phyloP scores from a whole-genome alignment of 2,329 filamentous ascomycete species.

The Fusarium praegraminearum region DNA sequence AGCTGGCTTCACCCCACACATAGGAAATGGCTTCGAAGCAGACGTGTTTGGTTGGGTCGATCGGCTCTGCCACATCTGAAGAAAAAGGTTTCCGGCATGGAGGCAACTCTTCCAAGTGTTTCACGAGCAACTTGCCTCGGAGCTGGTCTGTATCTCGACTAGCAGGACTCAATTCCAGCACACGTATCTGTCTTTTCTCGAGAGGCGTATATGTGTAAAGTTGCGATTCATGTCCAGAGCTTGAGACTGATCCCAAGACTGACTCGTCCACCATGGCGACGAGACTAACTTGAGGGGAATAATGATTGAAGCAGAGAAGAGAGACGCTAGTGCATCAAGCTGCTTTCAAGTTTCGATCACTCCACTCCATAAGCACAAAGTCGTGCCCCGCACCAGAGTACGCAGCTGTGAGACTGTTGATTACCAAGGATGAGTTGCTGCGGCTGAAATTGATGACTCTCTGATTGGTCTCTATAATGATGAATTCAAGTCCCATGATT shows the following conservation, averaged over 20 bases:
- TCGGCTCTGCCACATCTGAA: neutral
- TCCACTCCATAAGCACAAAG: neutral
- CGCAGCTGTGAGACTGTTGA: too few species aligned
- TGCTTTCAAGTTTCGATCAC: neutral
- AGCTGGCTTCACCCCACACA: slow-evolving; percentile 11
- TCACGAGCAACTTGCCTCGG: neutral
- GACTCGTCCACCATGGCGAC: fast-evolving
- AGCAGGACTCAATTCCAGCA: neutral
- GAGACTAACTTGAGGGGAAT: too few species aligned
- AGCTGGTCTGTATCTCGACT: neutral
- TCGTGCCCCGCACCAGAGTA: neutral
- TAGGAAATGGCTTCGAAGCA: slow-evolving; percentile 19
- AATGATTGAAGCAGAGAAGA: fast-evolving
- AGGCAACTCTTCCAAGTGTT: neutral
- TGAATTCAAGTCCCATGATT: too few species aligned
- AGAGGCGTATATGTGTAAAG: neutral
- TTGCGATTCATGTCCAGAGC: too few species aligned
- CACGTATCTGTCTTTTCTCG: neutral
- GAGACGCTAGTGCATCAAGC: neutral
- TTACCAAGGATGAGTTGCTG: too few species aligned
- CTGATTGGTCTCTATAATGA: too few species aligned
- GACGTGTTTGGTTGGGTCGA: neutral
- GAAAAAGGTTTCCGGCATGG: neutral
- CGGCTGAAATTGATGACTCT: too few species aligned
- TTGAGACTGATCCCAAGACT: too few species aligned